phyloP scores from a whole-genome alignment of 495 filamentous ascomycete species.

The Pyrenopolyporus hunteri region DNA sequence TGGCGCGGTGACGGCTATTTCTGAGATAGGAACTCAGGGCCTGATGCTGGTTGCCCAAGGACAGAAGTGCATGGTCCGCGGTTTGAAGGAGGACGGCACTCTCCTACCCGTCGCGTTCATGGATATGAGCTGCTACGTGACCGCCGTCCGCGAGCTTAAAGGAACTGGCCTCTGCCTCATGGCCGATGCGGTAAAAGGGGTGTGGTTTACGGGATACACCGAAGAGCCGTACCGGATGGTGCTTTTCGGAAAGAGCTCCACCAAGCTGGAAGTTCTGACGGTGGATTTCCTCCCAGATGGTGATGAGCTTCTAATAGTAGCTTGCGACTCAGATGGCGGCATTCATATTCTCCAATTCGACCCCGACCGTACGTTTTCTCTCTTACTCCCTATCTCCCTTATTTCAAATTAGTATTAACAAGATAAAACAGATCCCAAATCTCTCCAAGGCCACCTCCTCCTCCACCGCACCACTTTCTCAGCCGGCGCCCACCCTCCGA shows the following conservation, averaged over 20 bases:
- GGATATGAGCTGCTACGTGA: conserved; percentile 94
- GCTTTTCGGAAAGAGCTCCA: conserved; percentile 83
- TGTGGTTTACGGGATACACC: conserved; percentile 94
- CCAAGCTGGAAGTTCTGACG: conserved; percentile 75
- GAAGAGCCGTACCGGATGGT: conserved; percentile 96
- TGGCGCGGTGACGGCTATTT: conserved; percentile 89
- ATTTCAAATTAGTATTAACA: conserved; percentile 30
- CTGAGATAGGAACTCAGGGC: conserved; percentile 87
- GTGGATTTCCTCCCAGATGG: conserved; percentile 91
- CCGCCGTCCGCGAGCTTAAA: conserved; percentile 76
- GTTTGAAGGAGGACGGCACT: conserved; percentile 91
- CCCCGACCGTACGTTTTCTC: conserved; percentile 69
- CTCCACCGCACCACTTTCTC: conserved; percentile 83
- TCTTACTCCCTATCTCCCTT: background rate
- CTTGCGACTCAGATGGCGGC: conserved; percentile 83
- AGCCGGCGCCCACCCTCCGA: conserved; percentile 77
- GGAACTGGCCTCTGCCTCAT: conserved; percentile 83
- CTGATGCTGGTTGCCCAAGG: conserved; percentile 91
- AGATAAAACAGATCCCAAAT: conserved; percentile 78
- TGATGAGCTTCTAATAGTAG: conserved; percentile 79
- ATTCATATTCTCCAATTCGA: conserved; percentile 92
- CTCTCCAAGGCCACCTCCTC: conserved; percentile 83
- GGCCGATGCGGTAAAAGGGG: conserved; percentile 87
- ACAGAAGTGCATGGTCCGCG: conserved; percentile 95
- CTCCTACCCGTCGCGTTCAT: conserved; percentile 95